phyloP scores from a whole-genome alignment of 2,329 filamentous ascomycete species.

The Dothidotthia symphoricarpi region DNA sequence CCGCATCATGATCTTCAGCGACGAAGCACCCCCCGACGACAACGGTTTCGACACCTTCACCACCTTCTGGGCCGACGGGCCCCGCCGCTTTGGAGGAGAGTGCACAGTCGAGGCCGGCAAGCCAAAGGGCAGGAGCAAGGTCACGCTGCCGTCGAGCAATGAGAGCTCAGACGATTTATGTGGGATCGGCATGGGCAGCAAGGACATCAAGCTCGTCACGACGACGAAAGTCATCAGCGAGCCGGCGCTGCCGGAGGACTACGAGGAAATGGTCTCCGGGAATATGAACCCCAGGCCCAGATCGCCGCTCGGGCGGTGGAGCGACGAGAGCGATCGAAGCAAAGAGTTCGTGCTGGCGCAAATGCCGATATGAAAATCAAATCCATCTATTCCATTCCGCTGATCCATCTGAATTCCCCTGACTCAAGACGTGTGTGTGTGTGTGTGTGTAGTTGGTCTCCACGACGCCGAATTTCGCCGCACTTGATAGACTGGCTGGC shows the following conservation, averaged over 20 bases:
- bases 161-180: conserved; percentile 32
- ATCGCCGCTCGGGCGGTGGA: conserved; percentile 34
- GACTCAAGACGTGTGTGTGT: too few relatives aligned
- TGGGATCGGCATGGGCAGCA: conserved; percentile 11
- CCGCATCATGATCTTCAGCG: conserved; percentile 54
- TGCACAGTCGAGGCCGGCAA: conserved; percentile 43
- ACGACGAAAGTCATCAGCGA: conserved; percentile 37
- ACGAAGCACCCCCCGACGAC: conserved; percentile 43
- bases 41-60: conserved; percentile 41
- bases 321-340: conserved; percentile 29
- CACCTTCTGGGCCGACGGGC: conserved; percentile 32
- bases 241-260: conserved; percentile 33
- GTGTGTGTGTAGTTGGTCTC: too few relatives aligned
- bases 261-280: conserved; percentile 34
- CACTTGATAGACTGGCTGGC: too few relatives aligned
- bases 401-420: too few relatives aligned
- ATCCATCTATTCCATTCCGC: too few relatives aligned
- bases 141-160: conserved; percentile 16
- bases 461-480: too few relatives aligned
- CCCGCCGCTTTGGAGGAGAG: conserved; percentile 46
- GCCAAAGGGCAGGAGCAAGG: conserved; percentile 8
- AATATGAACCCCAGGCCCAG: conserved; percentile 23
- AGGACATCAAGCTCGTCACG: conserved; percentile 38
- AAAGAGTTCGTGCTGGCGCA: conserved; percentile 13
- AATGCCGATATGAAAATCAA: conserved; percentile 6